Evolutionary conservation across 2,329 filamentous ascomycete genomes (phyloP), one percentile per base, ranked within the genome.

Genomic region (Davidsoniella neocaledoniae): DNA sequence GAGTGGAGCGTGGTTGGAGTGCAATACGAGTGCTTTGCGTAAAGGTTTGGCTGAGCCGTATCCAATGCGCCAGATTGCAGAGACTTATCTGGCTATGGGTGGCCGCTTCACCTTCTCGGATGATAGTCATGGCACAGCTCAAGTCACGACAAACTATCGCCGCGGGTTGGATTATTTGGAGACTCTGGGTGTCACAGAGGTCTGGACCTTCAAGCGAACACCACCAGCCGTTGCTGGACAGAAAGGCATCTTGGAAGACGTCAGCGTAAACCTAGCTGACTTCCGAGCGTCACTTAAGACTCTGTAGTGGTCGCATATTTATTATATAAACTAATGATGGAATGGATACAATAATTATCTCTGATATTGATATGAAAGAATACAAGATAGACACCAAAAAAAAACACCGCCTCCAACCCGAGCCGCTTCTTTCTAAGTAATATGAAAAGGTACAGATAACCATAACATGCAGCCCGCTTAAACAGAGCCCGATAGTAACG

Each of bases 1-100:
- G 38, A 90, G 93, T 61, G 85, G 82, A 12, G 90, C 85, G 0
- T 74, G 91, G 64, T 61, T 98, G 53, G 91, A 98, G 72, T 74
- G 94, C 59, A 98, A 98, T 64, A 87, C 83, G 46, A 81, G 84
- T 38, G 87, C 79, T 17, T 62, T 96, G 64, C 74, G 91, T 55
- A 98, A 98, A 68, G 91, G 90, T 4, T 76, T 96, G 64, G 74
- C 69, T 17, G 87, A 96, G 68, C 86, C 90, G 43, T 98, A 98
- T 69, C 91, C 91, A 0, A 79, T 79, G 54, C 72, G 76, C 49
- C 71, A 77, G 57, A 82, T 98, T 59, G 86, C 86, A 57, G 73
- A 85, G 72, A 49, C 77, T 61, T 94, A 86, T 68, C 60, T 87
- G 49, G 65, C 65, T 6, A 71, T 85, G 58, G 81, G 81, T 21